Evolutionary conservation across 2,329 filamentous ascomycete genomes (phyloP).

Genomic region (Cordyceps cateniannulata): DNA sequence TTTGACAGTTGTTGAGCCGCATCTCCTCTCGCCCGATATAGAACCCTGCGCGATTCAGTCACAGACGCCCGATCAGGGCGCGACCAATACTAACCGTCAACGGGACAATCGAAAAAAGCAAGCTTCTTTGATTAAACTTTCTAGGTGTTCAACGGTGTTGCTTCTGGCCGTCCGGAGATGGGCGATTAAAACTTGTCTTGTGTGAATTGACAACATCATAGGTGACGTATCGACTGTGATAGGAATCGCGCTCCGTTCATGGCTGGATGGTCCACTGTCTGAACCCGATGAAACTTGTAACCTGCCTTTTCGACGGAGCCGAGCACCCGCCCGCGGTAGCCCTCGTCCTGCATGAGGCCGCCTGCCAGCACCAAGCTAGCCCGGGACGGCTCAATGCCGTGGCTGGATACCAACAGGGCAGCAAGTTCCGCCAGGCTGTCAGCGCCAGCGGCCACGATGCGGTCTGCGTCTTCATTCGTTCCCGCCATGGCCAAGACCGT

Average conservation of each 20-base stretch:
- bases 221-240: neutral
- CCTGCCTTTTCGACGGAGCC: conserved; percentile 10
- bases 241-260: conserved; percentile 14
- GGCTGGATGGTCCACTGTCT: conserved; percentile 15
- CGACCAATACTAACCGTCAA: neutral
- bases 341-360: conserved; percentile 18
- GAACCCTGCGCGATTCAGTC: conserved; percentile 5
- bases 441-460: conserved; percentile 16
- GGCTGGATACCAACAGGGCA: conserved; percentile 11
- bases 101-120: neutral
- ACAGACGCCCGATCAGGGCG: neutral
- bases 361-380: conserved; percentile 18
- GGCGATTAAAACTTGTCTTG: neutral
- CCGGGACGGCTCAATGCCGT: conserved; percentile 14
- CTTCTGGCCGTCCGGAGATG: neutral
- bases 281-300: conserved; percentile 15
- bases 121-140: neutral
- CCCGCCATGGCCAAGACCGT: conserved; percentile 16
- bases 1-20: conserved; percentile 4
- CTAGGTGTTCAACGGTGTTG: neutral
- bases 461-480: conserved; percentile 15
- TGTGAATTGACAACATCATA: neutral
- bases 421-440: conserved; percentile 16
- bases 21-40: conserved; percentile 9
- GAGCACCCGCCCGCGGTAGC: conserved; percentile 13